Conservation (phyloP, 2,329 filamentous ascomycete species). For the Shiraia sp. region DNA sequence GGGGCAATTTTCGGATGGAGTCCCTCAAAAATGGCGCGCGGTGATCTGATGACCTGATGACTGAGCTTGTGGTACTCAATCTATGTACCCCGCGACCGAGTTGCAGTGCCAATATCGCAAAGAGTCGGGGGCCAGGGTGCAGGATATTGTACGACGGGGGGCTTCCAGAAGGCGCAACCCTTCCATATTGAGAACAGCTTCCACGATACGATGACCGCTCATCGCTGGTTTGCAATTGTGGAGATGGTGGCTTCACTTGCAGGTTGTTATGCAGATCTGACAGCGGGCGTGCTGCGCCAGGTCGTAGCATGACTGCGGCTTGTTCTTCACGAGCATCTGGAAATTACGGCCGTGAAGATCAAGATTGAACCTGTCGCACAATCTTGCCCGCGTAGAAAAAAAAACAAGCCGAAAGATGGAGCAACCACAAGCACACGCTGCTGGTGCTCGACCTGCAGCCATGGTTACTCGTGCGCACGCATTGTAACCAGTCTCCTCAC, state of each 20-base stretch:
- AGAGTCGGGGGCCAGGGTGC: slow-evolving; percentile 29
- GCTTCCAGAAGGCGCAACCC: slow-evolving; percentile 25
- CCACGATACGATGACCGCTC: too few relatives aligned
- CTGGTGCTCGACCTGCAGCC: slow-evolving; percentile 17
- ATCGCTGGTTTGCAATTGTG: too few relatives aligned
- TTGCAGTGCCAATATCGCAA: slow-evolving; percentile 29
- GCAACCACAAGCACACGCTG: slow-evolving; percentile 20
- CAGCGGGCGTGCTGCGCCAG: too few relatives aligned
- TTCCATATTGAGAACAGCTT: slow-evolving; percentile 15
- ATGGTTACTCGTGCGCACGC: slow-evolving; percentile 32
- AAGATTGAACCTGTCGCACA: slow-evolving; percentile 15
- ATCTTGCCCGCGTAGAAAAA: too few relatives aligned
- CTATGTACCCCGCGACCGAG: slow-evolving; percentile 40
- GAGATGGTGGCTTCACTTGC: too few relatives aligned
- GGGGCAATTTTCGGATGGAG: slow-evolving; percentile 1
- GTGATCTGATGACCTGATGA: slow-evolving; percentile 28
- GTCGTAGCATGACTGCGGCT: slow-evolving; percentile 2
- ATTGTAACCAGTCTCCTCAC: slow-evolving; percentile 27
- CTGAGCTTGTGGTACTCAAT: slow-evolving; percentile 33
- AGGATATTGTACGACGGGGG: slow-evolving; percentile 22
- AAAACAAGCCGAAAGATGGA: slow-evolving; percentile 11
- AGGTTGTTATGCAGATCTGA: too few relatives aligned
- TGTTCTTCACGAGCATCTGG: slow-evolving; percentile 1
- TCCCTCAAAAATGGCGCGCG: slow-evolving; percentile 4
- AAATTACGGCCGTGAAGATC: slow-evolving; percentile 24